These are phyloP conservation scores for Maudiozyma saulgeensis DNA, from an alignment of 805 yeast species.

Conservation along the genomic window DNA sequence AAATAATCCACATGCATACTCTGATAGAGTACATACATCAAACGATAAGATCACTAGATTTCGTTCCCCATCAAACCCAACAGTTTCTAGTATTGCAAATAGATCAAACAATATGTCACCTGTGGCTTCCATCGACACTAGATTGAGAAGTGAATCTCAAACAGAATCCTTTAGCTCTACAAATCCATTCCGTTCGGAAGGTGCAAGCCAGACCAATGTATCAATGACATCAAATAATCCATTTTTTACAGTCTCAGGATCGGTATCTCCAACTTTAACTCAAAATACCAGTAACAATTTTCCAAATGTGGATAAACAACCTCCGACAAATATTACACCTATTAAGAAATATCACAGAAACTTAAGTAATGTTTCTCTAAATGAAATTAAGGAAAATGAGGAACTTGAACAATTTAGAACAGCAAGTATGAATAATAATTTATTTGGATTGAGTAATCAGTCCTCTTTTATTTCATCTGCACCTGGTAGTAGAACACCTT, in stretches of 20 bases:
- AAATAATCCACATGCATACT: no score
- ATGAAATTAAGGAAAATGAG: slow-evolving; percentile 30
- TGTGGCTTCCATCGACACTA: slow-evolving; percentile 5
- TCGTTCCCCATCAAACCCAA: slow-evolving; percentile 4
- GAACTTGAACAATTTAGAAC: slow-evolving; percentile 15
- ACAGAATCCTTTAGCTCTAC: not conserved
- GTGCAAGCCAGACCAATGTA: not conserved
- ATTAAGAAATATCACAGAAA: slow-evolving; percentile 5
- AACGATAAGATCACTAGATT: not conserved
- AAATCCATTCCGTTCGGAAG: slow-evolving; percentile 6
- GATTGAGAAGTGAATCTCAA: not conserved
- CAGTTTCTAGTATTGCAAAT: not conserved
- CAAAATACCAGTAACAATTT: not conserved
- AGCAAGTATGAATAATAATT: not conserved
- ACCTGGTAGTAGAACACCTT: not conserved
- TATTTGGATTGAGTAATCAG: not conserved
- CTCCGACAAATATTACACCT: slow-evolving; percentile 4
- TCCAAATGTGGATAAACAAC: not conserved
- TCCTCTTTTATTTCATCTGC: slow-evolving; percentile 1
- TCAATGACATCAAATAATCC: not conserved
- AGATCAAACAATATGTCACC: not conserved
- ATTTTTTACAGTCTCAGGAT: not conserved
- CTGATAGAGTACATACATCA: not conserved
- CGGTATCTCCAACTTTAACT: not conserved
- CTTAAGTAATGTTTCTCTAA: slow-evolving; percentile 24